Conservation (phyloP, 2,329 filamentous ascomycete species). For the Alternaria sp. region DNA sequence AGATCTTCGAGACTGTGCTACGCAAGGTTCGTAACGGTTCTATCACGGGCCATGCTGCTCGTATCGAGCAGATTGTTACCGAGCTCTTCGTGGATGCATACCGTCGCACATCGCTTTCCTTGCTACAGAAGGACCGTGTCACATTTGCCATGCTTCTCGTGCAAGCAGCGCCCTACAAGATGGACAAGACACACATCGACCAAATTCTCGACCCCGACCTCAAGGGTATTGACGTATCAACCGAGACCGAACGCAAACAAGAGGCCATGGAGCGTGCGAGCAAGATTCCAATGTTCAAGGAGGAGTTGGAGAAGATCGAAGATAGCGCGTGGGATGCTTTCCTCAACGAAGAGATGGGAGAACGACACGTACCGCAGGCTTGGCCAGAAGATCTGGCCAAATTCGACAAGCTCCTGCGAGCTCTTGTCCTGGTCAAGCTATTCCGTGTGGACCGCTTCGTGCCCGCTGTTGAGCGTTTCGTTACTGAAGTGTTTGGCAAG, state of each 20-base stretch:
- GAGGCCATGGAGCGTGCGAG: slow-evolving; percentile 74
- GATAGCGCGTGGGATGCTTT: slow-evolving; percentile 80
- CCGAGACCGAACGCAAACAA: slow-evolving; percentile 68
- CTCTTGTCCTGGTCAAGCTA: slow-evolving; percentile 90
- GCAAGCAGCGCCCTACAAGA: slow-evolving; percentile 93
- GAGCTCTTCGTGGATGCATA: slow-evolving; percentile 93
- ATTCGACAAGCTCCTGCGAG: slow-evolving; percentile 79
- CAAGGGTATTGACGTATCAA: slow-evolving; percentile 81
- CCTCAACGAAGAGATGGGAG: slow-evolving; percentile 84
- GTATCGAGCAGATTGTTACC: slow-evolving; percentile 88
- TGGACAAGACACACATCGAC: slow-evolving; percentile 92
- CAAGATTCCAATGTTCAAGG: slow-evolving; percentile 77
- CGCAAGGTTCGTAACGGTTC: slow-evolving; percentile 79
- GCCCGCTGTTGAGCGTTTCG: slow-evolving; percentile 90
- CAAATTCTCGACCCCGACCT: slow-evolving; percentile 81
- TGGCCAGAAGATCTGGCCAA: slow-evolving; percentile 73
- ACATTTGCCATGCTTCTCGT: slow-evolving; percentile 94
- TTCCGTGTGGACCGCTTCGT: slow-evolving; percentile 97
- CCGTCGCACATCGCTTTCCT: slow-evolving; percentile 88
- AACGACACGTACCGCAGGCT: slow-evolving; percentile 79
- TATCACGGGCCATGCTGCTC: slow-evolving; percentile 77
- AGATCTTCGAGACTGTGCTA: slow-evolving; percentile 95
- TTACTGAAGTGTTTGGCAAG: slow-evolving; percentile 82
- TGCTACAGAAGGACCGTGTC: slow-evolving; percentile 93
- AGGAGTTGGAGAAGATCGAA: slow-evolving; percentile 70